phyloP scores from a whole-genome alignment of 176 grass and related monocot species.

The Juncus inflexus region DNA sequence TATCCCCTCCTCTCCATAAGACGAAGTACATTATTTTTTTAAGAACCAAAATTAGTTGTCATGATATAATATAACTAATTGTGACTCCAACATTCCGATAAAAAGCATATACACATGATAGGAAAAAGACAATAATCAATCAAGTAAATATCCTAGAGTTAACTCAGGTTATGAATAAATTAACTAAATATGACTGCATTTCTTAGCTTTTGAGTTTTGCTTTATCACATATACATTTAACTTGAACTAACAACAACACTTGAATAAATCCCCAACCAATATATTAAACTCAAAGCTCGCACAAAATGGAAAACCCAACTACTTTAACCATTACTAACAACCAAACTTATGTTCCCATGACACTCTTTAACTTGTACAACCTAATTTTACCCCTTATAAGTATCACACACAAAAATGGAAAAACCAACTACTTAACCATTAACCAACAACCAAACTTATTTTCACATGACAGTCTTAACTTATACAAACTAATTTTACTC shows the following conservation, averaged over 20 bases:
- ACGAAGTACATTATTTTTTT: too few species aligned
- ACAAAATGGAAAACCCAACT: not conserved
- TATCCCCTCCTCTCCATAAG: too few species aligned
- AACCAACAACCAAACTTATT: slow-evolving; percentile 5
- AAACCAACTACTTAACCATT: not conserved
- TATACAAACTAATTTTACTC: not conserved
- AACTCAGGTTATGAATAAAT: too few species aligned
- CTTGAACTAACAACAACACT: slow-evolving; percentile 9
- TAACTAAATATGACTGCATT: too few species aligned
- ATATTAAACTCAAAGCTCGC: slow-evolving; percentile 2
- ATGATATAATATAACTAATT: too few species aligned
- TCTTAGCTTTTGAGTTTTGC: not conserved
- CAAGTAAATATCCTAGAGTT: too few species aligned
- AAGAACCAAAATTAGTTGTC: too few species aligned
- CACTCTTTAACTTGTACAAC: not conserved
- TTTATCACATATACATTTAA: slow-evolving; percentile 12
- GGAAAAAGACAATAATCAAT: too few species aligned
- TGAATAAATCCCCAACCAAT: slow-evolving; percentile 14
- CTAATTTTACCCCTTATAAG: slow-evolving; percentile 1
- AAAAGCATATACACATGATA: too few species aligned
- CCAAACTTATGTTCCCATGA: slow-evolving; percentile 11
- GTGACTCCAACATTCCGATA: too few species aligned
- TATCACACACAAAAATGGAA: not conserved
- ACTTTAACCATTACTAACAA: slow-evolving; percentile 4
- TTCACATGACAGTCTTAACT: slow-evolving; percentile 17